Evolutionary conservation across 2,329 filamentous ascomycete genomes (phyloP).

Genomic region (Fusarium solani-melongenae): DNA sequence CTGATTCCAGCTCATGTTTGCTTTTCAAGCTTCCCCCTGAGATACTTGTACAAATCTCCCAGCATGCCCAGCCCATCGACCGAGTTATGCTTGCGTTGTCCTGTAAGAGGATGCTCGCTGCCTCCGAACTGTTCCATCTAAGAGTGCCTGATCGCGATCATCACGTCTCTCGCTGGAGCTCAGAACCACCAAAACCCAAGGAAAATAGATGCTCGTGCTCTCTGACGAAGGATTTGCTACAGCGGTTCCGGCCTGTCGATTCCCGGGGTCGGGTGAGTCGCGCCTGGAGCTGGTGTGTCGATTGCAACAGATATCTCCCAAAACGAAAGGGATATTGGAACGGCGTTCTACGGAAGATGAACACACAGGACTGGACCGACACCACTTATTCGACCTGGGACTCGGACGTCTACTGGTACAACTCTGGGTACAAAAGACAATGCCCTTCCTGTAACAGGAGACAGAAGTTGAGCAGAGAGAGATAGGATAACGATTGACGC

Average conservation of each 20-base stretch:
- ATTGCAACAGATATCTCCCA: slow-evolving; percentile 36
- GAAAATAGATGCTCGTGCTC: slow-evolving; percentile 19
- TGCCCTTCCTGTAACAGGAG: slow-evolving; percentile 32
- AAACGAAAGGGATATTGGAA: slow-evolving; percentile 38
- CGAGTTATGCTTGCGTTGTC: slow-evolving; percentile 31
- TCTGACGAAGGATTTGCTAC: slow-evolving; percentile 25
- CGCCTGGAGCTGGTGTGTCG: slow-evolving; percentile 35
- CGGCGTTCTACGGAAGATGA: background rate
- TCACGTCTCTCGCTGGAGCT: slow-evolving; percentile 19
- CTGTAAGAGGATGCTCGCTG: slow-evolving; percentile 37
- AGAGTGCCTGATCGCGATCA: slow-evolving; percentile 22
- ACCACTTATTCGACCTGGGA: slow-evolving; percentile 11
- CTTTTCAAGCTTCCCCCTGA: slow-evolving; percentile 42
- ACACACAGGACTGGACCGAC: slow-evolving; percentile 13
- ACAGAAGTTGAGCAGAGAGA: background rate
- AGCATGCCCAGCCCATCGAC: slow-evolving; percentile 20
- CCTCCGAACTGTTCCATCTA: slow-evolving; percentile 27
- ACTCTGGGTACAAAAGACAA: slow-evolving; percentile 29
- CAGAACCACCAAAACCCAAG: background rate
- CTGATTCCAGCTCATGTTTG: background rate
- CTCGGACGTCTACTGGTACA: slow-evolving; percentile 24
- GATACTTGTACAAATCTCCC: slow-evolving; percentile 40
- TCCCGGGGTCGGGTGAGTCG: slow-evolving; percentile 17
- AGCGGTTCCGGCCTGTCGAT: slow-evolving; percentile 26
- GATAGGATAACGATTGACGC: background rate